Percentiles rank a stretch among this genome's conserved stretches.
phyloP scores from a whole-genome alignment of 202 grass and related monocot genomes.

The Setaria italica region DNA sequence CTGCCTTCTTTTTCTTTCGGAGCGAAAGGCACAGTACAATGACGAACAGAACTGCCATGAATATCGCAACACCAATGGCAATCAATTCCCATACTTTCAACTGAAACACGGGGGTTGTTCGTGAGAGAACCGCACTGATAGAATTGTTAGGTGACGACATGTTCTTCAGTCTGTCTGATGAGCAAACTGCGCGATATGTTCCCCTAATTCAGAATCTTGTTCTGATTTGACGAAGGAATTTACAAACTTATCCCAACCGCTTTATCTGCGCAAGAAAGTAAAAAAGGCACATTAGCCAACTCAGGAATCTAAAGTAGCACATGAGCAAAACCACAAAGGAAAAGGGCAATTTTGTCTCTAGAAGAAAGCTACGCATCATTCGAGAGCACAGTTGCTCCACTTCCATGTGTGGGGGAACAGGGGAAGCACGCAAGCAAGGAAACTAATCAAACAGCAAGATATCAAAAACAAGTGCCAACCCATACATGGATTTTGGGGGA shows the following conservation, averaged over 20 bases:
- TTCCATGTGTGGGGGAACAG: conserved; percentile 16
- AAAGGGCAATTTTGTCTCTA: conserved; percentile 56
- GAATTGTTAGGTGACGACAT: conserved; percentile 60
- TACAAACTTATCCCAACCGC: conserved; percentile 50
- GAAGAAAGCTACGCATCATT: conserved; percentile 40
- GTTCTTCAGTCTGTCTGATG: conserved; percentile 29
- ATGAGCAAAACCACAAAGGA: conserved; percentile 50
- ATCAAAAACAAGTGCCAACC: background rate
- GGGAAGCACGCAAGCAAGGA: conserved; percentile 11
- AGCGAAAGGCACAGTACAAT: conserved; percentile 65
- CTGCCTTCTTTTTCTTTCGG: conserved; percentile 62
- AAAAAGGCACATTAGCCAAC: conserved; percentile 50
- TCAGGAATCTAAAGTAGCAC: conserved; percentile 44
- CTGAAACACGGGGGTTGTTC: conserved; percentile 64
- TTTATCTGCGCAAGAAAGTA: conserved; percentile 50
- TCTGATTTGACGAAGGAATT: conserved; percentile 42
- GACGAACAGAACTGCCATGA: conserved; percentile 64
- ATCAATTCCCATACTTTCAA: conserved; percentile 87
- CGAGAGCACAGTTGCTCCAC: conserved; percentile 43
- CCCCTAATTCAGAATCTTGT: conserved; percentile 32
- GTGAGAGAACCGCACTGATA: conserved; percentile 55
- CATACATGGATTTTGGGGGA: background rate
- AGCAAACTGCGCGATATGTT: conserved; percentile 19
- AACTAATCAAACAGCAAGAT: conserved; percentile 46
- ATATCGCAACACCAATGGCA: conserved; percentile 69